These are phyloP conservation scores for Penicillium crustosum DNA, from an alignment of 2,329 filamentous ascomycete genomes.

Conservation along the genomic window DNA sequence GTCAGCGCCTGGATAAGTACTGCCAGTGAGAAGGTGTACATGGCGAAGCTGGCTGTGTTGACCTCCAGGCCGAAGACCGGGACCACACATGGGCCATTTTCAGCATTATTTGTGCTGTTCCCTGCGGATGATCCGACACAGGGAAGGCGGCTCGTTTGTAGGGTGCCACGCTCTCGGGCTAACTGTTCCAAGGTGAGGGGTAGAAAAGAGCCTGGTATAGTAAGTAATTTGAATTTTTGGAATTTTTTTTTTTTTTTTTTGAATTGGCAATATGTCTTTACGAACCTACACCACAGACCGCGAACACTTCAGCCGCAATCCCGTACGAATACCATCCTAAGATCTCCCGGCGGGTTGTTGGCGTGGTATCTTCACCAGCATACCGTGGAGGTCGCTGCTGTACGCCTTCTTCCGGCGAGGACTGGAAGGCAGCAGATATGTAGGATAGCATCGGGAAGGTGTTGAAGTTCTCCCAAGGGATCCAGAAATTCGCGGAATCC, in stretches of 20 bases:
- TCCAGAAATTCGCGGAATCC: neutral
- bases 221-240: neutral
- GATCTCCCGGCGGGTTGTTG: slow-evolving; percentile 78
- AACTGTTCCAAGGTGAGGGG: slow-evolving; percentile 88
- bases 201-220: slow-evolving; percentile 73
- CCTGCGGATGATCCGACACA: slow-evolving; percentile 33
- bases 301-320: slow-evolving; percentile 93
- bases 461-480: neutral
- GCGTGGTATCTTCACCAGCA: slow-evolving; percentile 76
- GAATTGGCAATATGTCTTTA: neutral
- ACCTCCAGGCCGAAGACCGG: slow-evolving; percentile 33
- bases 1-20: slow-evolving; percentile 82
- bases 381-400: slow-evolving; percentile 56
- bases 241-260: neutral
- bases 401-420: slow-evolving; percentile 20
- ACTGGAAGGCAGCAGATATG: slow-evolving; percentile 18
- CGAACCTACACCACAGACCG: slow-evolving; percentile 74
- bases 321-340: slow-evolving; percentile 89
- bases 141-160: slow-evolving; percentile 50
- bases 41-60: slow-evolving; percentile 44
- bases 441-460: slow-evolving; percentile 21
- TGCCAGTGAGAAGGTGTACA: slow-evolving; percentile 79
- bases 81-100: slow-evolving; percentile 34
- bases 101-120: slow-evolving; percentile 19
- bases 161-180: slow-evolving; percentile 86